Percentiles rank a stretch among this genome's conserved stretches.
phyloP scores from a whole-genome alignment of 352 stramenopile species.

The Globisporangium sylvaticum region DNA sequence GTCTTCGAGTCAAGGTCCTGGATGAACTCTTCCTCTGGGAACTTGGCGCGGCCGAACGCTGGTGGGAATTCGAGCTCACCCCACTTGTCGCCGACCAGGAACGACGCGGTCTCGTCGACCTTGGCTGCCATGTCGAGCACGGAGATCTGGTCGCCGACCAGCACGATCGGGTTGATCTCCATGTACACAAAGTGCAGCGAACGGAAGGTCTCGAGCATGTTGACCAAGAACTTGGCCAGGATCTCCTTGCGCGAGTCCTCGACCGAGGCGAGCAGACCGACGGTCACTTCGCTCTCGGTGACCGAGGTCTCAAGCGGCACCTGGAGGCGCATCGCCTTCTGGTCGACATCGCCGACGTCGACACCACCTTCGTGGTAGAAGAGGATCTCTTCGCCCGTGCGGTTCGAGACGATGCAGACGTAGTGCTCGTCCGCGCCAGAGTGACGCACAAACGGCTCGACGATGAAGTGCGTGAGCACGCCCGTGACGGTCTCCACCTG shows the following conservation, averaged over 20 bases:
- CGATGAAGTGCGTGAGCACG: slow-evolving; percentile 95
- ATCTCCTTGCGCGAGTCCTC: slow-evolving; percentile 70
- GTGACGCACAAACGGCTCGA: slow-evolving; percentile 96
- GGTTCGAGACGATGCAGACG: slow-evolving; percentile 94
- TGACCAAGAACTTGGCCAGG: slow-evolving; percentile 87
- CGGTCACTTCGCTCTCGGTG: slow-evolving; percentile 70
- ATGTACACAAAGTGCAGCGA: slow-evolving; percentile 97
- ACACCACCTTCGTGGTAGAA: slow-evolving; percentile 96
- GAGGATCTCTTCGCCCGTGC: slow-evolving; percentile 93
- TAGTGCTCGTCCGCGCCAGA: slow-evolving; percentile 94
- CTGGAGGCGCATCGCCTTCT: slow-evolving; percentile 90
- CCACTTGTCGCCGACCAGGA: slow-evolving; percentile 92
- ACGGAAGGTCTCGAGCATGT: slow-evolving; percentile 91
- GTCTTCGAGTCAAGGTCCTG: slow-evolving; percentile 94
- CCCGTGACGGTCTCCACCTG: slow-evolving; percentile 90
- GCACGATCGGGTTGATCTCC: slow-evolving; percentile 97
- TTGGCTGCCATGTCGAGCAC: slow-evolving; percentile 96
- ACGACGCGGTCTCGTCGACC: slow-evolving; percentile 95
- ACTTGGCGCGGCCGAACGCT: slow-evolving; percentile 94
- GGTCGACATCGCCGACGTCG: slow-evolving; percentile 94
- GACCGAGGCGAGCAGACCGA: slow-evolving; percentile 77
- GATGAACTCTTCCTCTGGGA: slow-evolving; percentile 95
- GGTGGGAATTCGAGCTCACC: slow-evolving; percentile 93
- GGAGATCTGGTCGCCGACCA: slow-evolving; percentile 89
- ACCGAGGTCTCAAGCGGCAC: slow-evolving; percentile 72